Conservation (phyloP, 495 filamentous ascomycete genomes). For the Penicillium arizonense region DNA sequence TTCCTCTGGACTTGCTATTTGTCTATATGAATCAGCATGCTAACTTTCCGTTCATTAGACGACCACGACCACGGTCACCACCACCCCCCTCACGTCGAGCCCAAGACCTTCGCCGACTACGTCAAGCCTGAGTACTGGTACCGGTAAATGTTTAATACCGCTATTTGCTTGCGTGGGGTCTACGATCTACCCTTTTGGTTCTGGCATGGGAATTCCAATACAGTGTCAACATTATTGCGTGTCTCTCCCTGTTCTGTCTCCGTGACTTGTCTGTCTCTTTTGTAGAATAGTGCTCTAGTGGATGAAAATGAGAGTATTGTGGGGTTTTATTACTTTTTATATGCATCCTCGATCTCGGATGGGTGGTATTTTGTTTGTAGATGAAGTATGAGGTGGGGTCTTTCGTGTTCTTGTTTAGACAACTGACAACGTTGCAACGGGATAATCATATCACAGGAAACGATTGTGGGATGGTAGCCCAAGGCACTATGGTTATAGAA, state of each 20-base stretch:
- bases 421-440: no score
- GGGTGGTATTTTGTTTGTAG: no score
- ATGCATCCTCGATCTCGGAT: not conserved
- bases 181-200: constrained; percentile 1
- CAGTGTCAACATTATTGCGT: constrained; percentile 14
- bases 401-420: not conserved
- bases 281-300: constrained; percentile 47
- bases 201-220: constrained; percentile 7
- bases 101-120: constrained; percentile 91
- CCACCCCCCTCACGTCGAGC: constrained; percentile 66
- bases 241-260: constrained; percentile 25
- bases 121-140: constrained; percentile 92
- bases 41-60: constrained; percentile 16
- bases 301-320: constrained; percentile 32
- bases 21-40: constrained; percentile 1
- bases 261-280: constrained; percentile 30
- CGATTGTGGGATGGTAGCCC: no score
- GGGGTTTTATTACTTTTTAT: constrained; percentile 14
- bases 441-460: no score
- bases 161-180: constrained; percentile 7
- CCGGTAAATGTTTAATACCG: constrained; percentile 38
- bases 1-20: not conserved
- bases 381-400: no score
- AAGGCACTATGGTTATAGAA: no score
- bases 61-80: constrained; percentile 51